Conservation (phyloP, 257 asterid genomes). For the Lantana camara region DNA sequence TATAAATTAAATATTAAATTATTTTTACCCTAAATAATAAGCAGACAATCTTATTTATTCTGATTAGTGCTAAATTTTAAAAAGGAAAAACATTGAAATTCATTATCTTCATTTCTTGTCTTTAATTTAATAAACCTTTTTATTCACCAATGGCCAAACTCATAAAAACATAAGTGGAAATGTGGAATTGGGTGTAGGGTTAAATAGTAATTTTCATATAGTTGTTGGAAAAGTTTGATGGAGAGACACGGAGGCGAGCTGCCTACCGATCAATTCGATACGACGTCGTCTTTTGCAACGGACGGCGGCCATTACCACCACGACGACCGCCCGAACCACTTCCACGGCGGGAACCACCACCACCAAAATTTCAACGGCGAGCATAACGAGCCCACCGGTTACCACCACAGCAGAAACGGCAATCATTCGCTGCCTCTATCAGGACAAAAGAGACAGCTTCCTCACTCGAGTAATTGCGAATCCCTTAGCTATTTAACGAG, state of each 20-base stretch:
- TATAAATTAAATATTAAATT: too few species aligned
- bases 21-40: too few species aligned
- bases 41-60: too few species aligned
- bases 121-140: too few species aligned
- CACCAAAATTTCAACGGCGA: constrained; percentile 34
- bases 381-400: constrained; percentile 30
- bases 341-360: constrained; percentile 25
- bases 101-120: too few species aligned
- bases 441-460: constrained; percentile 45
- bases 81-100: too few species aligned
- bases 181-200: constrained; percentile 18
- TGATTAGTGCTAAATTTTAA: too few species aligned
- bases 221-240: constrained; percentile 16
- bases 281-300: constrained; percentile 39
- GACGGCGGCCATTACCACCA: constrained; percentile 28
- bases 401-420: constrained; percentile 27
- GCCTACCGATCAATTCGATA: constrained; percentile 29
- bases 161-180: neutral
- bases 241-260: constrained; percentile 40
- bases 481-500: neutral
- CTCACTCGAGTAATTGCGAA: constrained; percentile 35
- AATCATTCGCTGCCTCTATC: constrained; percentile 34
- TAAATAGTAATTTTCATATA: constrained; percentile 5
- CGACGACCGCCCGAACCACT: constrained; percentile 20
- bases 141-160: neutral